These are phyloP conservation scores for Cutaneotrichosporon mucoides DNA, from an alignment of 1,284 basidiomycete genomes.

Conservation along the genomic window DNA sequence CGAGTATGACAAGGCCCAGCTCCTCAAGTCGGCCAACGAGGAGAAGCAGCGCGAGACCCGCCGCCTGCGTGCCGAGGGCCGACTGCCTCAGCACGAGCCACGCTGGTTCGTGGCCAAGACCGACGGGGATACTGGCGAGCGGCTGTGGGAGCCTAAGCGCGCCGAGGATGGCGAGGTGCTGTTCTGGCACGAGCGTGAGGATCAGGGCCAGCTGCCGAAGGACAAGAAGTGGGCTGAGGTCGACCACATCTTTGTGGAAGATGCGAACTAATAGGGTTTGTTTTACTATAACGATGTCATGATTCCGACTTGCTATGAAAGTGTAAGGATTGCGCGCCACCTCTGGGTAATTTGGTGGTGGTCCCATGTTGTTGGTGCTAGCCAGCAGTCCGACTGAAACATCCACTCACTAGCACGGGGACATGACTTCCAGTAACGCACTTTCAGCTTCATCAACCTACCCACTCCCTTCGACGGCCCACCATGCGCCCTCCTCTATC, in stretches of 20 bases:
- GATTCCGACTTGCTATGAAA: neutral
- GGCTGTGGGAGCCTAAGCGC: constrained; percentile 71
- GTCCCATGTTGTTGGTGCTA: too few species aligned
- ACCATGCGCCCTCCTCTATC: too few species aligned
- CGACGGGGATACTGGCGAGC: constrained; percentile 79
- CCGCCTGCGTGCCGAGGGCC: constrained; percentile 70
- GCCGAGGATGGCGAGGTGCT: constrained; percentile 57
- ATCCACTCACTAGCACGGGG: too few species aligned
- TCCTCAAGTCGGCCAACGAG: constrained; percentile 78
- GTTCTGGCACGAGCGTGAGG: constrained; percentile 79
- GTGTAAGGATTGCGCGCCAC: too few species aligned
- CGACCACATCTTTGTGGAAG: constrained; percentile 73
- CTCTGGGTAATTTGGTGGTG: too few species aligned
- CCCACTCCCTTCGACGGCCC: too few species aligned
- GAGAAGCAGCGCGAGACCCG: constrained; percentile 79
- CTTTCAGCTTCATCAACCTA: too few species aligned
- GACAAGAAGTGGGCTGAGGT: constrained; percentile 63
- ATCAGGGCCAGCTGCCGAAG: constrained; percentile 53
- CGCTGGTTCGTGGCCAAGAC: constrained; percentile 74
- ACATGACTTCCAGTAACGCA: too few species aligned
- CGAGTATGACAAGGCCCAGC: constrained; percentile 85
- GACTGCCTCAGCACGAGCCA: constrained; percentile 67
- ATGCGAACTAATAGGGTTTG: neutral
- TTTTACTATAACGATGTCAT: neutral
- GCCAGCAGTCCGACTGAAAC: too few species aligned